Percentiles rank a stretch among this genome's conserved stretches.
phyloP scores from a whole-genome alignment of 192 early-diverging fungal genomes.

The Phycomyces blakesleeanus region DNA sequence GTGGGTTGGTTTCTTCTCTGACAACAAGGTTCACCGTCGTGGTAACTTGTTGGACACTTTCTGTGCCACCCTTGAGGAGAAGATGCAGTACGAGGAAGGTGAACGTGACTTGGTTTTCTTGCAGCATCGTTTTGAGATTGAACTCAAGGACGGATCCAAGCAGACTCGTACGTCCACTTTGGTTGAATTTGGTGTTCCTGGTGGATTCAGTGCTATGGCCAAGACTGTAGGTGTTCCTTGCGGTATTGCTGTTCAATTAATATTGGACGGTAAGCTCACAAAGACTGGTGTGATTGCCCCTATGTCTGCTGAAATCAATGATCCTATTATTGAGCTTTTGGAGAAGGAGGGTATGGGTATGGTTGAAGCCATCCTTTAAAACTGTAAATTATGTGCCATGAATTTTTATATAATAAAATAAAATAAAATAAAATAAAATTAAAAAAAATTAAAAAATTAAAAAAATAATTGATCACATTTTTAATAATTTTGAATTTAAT shows the following conservation, averaged over 20 bases:
- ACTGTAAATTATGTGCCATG: not conserved
- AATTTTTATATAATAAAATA: no score
- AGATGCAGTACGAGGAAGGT: constrained; percentile 88
- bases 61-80: constrained; percentile 93
- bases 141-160: constrained; percentile 75
- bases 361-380: constrained; percentile 72
- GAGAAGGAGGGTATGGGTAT: constrained; percentile 88
- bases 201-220: constrained; percentile 92
- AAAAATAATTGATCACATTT: no score
- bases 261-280: constrained; percentile 78
- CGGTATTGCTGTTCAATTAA: constrained; percentile 90
- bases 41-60: constrained; percentile 87
- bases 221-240: constrained; percentile 95
- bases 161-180: constrained; percentile 92
- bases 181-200: constrained; percentile 87
- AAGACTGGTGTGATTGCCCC: constrained; percentile 89
- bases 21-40: constrained; percentile 54
- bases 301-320: constrained; percentile 82
- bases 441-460: no score
- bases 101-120: constrained; percentile 98
- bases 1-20: constrained; percentile 87
- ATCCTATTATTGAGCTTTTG: constrained; percentile 85
- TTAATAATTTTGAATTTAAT: no score
- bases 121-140: constrained; percentile 95
- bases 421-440: not conserved